Evolutionary conservation across 106 monocot species (phyloP).

Genomic region (Apostasia ramifera): DNA sequence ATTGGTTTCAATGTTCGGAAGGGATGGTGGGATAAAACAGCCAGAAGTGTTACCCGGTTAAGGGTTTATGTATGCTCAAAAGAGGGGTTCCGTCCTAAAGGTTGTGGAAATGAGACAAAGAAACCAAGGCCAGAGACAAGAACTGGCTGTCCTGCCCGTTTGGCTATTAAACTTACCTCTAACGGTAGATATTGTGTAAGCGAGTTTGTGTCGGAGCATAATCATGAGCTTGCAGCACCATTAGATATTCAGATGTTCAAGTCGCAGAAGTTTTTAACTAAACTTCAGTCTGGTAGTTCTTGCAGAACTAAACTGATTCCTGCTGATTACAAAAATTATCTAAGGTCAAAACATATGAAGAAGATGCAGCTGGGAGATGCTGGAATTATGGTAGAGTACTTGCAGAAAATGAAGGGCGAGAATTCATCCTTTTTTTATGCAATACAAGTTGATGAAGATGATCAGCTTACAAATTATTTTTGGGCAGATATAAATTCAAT

Average conservation of each 20-base stretch:
- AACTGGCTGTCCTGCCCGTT: conserved; percentile 43
- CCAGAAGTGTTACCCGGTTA: conserved; percentile 24
- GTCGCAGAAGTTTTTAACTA: conserved; percentile 23
- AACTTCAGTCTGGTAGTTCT: conserved; percentile 11
- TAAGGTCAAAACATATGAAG: conserved; percentile 20
- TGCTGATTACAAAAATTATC: conserved; percentile 32
- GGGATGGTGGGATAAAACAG: conserved; percentile 38
- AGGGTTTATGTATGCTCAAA: conserved; percentile 48
- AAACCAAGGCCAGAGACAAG: conserved; percentile 30
- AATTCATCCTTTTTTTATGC: conserved; percentile 46
- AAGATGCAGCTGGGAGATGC: conserved; percentile 31
- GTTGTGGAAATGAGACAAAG: conserved; percentile 12
- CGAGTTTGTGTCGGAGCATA: conserved; percentile 42
- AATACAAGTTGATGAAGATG: conserved; percentile 48
- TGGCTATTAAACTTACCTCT: conserved; percentile 44
- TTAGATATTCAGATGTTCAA: conserved; percentile 32
- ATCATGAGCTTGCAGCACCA: conserved; percentile 39
- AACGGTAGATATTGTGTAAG: conserved; percentile 31
- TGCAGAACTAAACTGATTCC: conserved; percentile 23
- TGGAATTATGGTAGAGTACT: conserved; percentile 31
- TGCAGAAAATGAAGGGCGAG: conserved; percentile 33
- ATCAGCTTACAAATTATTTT: conserved; percentile 38
- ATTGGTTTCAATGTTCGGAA: conserved; percentile 42
- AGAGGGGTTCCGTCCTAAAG: conserved; percentile 41
- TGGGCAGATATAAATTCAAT: conserved; percentile 37